Conservation (phyloP, 2,329 filamentous ascomycete species). For the Clarireedia hainanense region DNA sequence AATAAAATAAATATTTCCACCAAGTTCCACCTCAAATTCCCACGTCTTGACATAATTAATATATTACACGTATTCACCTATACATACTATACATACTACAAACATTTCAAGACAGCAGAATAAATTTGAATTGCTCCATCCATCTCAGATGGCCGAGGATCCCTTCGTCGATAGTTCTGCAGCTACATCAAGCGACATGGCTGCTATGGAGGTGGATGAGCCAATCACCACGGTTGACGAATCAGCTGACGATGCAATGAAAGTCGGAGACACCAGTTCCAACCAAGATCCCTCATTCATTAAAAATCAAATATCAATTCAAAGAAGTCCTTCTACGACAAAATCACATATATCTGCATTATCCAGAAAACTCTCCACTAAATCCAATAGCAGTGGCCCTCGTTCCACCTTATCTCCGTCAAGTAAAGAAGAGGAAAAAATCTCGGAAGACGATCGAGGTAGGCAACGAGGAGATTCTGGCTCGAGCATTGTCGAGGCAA, state of each 20-base stretch:
- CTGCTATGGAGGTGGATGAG: slow-evolving; percentile 14
- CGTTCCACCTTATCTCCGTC: slow-evolving; percentile 8
- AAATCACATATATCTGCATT: slow-evolving; percentile 18
- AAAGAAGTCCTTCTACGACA: slow-evolving; percentile 20
- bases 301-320: slow-evolving; percentile 21
- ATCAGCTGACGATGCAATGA: slow-evolving; percentile 1
- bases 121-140: not conserved
- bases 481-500: slow-evolving; percentile 10
- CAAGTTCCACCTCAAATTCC: too few relatives aligned
- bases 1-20: too few relatives aligned
- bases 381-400: slow-evolving; percentile 16
- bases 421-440: slow-evolving; percentile 6
- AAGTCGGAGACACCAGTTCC: not conserved
- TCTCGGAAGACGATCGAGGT: slow-evolving; percentile 6
- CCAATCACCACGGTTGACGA: slow-evolving; percentile 12
- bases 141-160: slow-evolving; percentile 3
- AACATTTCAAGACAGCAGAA: not conserved
- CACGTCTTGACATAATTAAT: too few relatives aligned
- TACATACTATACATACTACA: not conserved
- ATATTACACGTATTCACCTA: too few relatives aligned
- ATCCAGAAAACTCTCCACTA: slow-evolving; percentile 19
- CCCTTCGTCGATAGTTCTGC: not conserved
- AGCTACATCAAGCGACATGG: not conserved
- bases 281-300: slow-evolving; percentile 19
- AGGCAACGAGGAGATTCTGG: slow-evolving; percentile 13